phyloP scores from a whole-genome alignment of 805 yeast genomes.

The Hanseniaspora taiwanica region DNA sequence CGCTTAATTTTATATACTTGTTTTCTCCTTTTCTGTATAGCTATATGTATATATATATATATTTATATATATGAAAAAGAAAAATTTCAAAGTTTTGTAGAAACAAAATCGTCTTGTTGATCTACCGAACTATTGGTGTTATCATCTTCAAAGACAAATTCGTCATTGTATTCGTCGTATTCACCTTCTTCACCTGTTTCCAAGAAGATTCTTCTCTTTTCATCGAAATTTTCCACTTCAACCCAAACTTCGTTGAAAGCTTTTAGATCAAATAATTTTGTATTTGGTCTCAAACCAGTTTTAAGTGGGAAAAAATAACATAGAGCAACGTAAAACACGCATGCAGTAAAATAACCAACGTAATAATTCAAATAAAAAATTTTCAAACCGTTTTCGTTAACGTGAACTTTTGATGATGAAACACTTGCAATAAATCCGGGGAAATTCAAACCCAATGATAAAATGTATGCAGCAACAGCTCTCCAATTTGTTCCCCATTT shows the following conservation, averaged over 20 bases:
- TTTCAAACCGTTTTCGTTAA: conserved; percentile 66
- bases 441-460: conserved; percentile 73
- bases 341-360: conserved; percentile 55
- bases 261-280: conserved; percentile 14
- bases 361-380: conserved; percentile 67
- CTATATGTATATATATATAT: too few relatives aligned
- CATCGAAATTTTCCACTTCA: conserved; percentile 52
- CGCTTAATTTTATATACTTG: too few relatives aligned
- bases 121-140: too few relatives aligned
- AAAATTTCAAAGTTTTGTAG: too few relatives aligned
- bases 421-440: conserved; percentile 82
- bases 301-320: conserved; percentile 39
- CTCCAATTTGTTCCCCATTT: conserved; percentile 67
- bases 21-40: too few relatives aligned
- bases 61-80: too few relatives aligned
- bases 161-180: conserved; percentile 1
- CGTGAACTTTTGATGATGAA: conserved; percentile 37
- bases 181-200: conserved; percentile 5
- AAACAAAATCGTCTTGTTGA: too few relatives aligned
- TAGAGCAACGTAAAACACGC: conserved; percentile 38
- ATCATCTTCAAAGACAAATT: background rate
- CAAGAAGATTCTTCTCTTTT: conserved; percentile 15
- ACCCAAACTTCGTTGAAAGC: conserved; percentile 32
- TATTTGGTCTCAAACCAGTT: conserved; percentile 32
- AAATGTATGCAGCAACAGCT: conserved; percentile 65